Evolutionary conservation across 176 grass and related monocot species (phyloP).

Genomic region (Urochloa ruziziensis): DNA sequence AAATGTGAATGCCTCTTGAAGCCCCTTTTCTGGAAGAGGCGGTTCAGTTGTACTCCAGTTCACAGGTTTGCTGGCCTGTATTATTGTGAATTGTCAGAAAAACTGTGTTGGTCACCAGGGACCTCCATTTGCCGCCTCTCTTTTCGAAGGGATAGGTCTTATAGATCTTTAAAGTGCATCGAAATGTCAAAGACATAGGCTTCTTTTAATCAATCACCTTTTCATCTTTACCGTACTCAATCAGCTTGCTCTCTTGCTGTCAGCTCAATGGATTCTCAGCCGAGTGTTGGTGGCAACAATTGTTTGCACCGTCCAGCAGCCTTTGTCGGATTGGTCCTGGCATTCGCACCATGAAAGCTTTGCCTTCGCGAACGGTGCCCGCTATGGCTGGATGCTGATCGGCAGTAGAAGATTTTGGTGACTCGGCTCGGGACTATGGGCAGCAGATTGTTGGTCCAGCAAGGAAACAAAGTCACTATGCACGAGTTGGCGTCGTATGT

Average conservation of each 20-base stretch:
- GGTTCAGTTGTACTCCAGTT: not conserved
- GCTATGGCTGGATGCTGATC: not conserved
- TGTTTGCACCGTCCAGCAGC: not conserved
- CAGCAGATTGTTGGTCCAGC: not conserved
- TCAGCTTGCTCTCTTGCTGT: not conserved
- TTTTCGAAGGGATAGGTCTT: slow-evolving; percentile 1
- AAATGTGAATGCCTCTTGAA: not conserved
- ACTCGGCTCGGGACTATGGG: not conserved
- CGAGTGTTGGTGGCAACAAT: slow-evolving; percentile 11
- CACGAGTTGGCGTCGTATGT: not conserved
- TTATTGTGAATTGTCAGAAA: not conserved
- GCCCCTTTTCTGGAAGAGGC: not conserved
- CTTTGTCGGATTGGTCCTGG: not conserved
- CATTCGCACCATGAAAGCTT: not conserved
- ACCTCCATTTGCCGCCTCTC: not conserved
- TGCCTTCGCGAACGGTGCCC: not conserved
- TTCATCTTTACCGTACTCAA: not conserved
- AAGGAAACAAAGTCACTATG: not conserved
- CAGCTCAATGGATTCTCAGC: slow-evolving; percentile 23
- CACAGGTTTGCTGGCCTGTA: not conserved
- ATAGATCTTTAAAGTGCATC: slow-evolving; percentile 27
- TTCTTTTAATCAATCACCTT: not conserved
- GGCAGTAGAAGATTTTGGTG: not conserved
- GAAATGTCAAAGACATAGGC: slow-evolving; percentile 24
- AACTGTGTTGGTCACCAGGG: not conserved